Conservation (phyloP, 108 stramenopile species). For the Skeletonema tropicum region DNA sequence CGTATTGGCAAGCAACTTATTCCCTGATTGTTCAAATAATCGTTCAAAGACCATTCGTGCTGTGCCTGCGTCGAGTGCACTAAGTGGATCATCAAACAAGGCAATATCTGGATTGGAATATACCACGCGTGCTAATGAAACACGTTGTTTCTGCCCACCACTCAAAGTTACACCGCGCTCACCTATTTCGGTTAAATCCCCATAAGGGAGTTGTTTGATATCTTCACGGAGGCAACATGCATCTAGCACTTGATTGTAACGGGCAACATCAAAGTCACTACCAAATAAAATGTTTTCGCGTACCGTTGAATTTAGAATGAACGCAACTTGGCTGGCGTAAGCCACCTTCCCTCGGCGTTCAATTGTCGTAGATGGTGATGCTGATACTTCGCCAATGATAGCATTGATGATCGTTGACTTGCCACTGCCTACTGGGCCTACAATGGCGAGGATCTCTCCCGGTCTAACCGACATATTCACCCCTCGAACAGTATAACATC, state of each 20-base stretch:
- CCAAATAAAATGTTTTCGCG: conserved; percentile 98
- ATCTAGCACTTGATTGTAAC: conserved; percentile 86
- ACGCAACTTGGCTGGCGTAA: conserved; percentile 92
- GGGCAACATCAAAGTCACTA: conserved; percentile 55
- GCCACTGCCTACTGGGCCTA: conserved; percentile 87
- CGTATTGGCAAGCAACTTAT: conserved; percentile 51
- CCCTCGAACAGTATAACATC: conserved; percentile 50
- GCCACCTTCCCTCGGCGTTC: conserved; percentile 62
- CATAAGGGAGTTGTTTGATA: conserved; percentile 61
- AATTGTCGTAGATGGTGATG: conserved; percentile 32
- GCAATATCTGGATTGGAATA: conserved; percentile 79
- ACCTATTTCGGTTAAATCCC: conserved; percentile 82
- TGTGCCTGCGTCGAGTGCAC: conserved; percentile 92
- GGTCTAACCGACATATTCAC: conserved; percentile 54
- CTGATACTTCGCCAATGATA: conserved; percentile 76
- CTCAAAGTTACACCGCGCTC: conserved; percentile 80
- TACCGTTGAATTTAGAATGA: conserved; percentile 92
- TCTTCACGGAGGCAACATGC: conserved; percentile 83
- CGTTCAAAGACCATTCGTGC: conserved; percentile 78
- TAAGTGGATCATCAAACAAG: conserved; percentile 92
- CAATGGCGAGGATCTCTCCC: conserved; percentile 66
- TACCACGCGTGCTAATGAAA: conserved; percentile 74
- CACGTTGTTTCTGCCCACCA: conserved; percentile 86
- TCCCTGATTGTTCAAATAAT: conserved; percentile 45
- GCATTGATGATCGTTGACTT: conserved; percentile 83